Conservation (phyloP, 1,139 yeast genomes). For the Debaryomyces subglobosus region DNA sequence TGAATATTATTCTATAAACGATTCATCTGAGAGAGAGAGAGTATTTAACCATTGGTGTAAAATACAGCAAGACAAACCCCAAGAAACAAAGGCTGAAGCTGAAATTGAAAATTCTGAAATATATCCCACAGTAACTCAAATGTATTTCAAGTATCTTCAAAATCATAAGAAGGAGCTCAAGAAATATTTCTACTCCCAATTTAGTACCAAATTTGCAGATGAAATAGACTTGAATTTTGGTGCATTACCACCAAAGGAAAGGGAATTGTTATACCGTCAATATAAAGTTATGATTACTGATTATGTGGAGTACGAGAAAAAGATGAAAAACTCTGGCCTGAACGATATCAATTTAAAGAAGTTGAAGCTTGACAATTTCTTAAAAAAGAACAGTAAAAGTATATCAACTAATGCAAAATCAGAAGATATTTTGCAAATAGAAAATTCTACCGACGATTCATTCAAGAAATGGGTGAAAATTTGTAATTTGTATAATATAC, state of each 20-base stretch:
- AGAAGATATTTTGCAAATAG: background rate
- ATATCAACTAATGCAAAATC: background rate
- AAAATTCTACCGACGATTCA: background rate
- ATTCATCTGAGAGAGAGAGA: constrained; percentile 23
- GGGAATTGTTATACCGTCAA: constrained; percentile 27
- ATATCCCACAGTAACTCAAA: constrained; percentile 32
- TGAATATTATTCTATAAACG: constrained; percentile 31
- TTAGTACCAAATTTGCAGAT: constrained; percentile 22
- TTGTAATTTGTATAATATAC: constrained; percentile 24
- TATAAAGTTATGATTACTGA: constrained; percentile 30
- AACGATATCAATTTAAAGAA: constrained; percentile 32
- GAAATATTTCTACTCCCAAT: constrained; percentile 30
- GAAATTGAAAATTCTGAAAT: background rate
- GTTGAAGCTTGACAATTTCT: constrained; percentile 25
- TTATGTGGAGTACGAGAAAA: constrained; percentile 29
- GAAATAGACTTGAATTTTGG: constrained; percentile 17
- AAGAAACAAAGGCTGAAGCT: background rate
- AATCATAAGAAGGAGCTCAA: constrained; percentile 34
- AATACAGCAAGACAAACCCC: constrained; percentile 4
- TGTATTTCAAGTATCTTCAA: constrained; percentile 31
- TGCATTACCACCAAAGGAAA: constrained; percentile 18
- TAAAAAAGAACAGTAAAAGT: constrained; percentile 11
- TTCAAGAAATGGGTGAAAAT: constrained; percentile 38
- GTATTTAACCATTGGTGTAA: constrained; percentile 39
- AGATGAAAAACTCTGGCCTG: constrained; percentile 21